Evolutionary conservation across 2,329 filamentous ascomycete genomes (phyloP).

Genomic region (Epichloe typhina): DNA sequence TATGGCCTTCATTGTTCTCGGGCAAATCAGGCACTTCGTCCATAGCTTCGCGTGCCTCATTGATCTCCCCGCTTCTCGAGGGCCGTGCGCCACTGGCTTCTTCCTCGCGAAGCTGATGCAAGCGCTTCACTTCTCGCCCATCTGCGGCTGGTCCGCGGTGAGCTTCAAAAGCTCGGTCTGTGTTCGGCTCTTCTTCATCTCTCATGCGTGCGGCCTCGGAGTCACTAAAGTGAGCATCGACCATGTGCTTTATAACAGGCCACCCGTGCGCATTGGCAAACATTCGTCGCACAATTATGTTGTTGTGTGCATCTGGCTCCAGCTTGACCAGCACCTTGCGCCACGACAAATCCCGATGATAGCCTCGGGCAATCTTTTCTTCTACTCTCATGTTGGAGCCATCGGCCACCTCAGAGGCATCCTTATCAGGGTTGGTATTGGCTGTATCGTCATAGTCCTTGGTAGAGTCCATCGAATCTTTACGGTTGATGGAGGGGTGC

Average conservation of each 20-base stretch:
- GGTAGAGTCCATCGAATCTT: slow-evolving; percentile 30
- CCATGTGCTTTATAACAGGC: slow-evolving; percentile 91
- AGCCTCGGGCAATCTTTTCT: slow-evolving; percentile 93
- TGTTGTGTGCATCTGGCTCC: slow-evolving; percentile 96
- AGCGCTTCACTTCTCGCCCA: slow-evolving; percentile 50
- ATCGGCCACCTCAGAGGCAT: slow-evolving; percentile 31
- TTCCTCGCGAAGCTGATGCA: slow-evolving; percentile 5
- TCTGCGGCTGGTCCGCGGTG: slow-evolving; percentile 42
- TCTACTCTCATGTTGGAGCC: slow-evolving; percentile 73
- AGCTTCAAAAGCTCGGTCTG: slow-evolving; percentile 54
- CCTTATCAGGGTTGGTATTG: slow-evolving; percentile 32
- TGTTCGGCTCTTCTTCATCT: slow-evolving; percentile 52
- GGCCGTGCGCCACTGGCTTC: slow-evolving; percentile 16
- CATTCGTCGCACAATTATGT: slow-evolving; percentile 91
- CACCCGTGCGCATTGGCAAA: slow-evolving; percentile 96
- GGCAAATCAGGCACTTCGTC: slow-evolving; percentile 36
- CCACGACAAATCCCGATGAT: slow-evolving; percentile 86
- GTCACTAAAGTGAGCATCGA: slow-evolving; percentile 87
- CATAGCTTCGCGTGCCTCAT: slow-evolving; percentile 19
- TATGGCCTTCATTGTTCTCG: slow-evolving; percentile 12
- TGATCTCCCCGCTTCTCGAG: neutral
- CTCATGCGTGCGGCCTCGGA: slow-evolving; percentile 45
- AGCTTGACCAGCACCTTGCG: slow-evolving; percentile 91
- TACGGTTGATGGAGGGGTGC: slow-evolving; percentile 21
- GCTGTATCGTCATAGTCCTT: slow-evolving; percentile 40